phyloP scores from a whole-genome alignment of 176 grass and related monocot genomes.

The Oryza punctata region DNA sequence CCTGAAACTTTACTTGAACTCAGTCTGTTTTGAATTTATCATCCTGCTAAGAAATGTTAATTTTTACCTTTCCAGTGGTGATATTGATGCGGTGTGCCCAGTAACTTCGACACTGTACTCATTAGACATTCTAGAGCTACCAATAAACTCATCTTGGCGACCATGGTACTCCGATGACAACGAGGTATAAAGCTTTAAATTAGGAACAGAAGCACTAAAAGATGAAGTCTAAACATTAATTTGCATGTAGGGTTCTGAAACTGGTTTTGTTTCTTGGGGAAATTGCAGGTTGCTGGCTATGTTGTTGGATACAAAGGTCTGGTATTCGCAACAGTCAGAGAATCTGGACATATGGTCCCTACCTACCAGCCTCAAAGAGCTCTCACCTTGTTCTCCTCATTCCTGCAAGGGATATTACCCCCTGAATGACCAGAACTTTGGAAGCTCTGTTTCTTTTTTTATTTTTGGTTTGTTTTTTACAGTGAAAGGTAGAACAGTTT shows the following conservation, averaged over 20 bases:
- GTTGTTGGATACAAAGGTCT: conserved; percentile 45
- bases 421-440: conserved; percentile 42
- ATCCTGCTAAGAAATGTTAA: conserved; percentile 28
- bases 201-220: neutral
- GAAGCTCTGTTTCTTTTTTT: conserved; percentile 4
- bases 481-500: conserved; percentile 5
- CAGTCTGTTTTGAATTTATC: neutral
- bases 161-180: conserved; percentile 53
- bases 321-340: conserved; percentile 56
- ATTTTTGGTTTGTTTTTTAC: neutral
- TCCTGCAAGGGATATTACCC: conserved; percentile 56
- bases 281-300: conserved; percentile 57
- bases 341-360: conserved; percentile 60
- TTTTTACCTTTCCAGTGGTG: conserved; percentile 48
- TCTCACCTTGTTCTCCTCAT: conserved; percentile 50
- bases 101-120: conserved; percentile 58
- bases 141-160: conserved; percentile 40
- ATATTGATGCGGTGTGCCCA: conserved; percentile 58
- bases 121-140: conserved; percentile 40
- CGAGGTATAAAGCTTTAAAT: conserved; percentile 37
- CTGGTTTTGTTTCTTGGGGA: conserved; percentile 33
- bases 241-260: conserved; percentile 13
- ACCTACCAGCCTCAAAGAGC: conserved; percentile 54
- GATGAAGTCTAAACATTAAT: neutral
- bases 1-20: conserved; percentile 4